Conservation (phyloP, 1,139 yeast species). For the Pichia sp. region DNA sequence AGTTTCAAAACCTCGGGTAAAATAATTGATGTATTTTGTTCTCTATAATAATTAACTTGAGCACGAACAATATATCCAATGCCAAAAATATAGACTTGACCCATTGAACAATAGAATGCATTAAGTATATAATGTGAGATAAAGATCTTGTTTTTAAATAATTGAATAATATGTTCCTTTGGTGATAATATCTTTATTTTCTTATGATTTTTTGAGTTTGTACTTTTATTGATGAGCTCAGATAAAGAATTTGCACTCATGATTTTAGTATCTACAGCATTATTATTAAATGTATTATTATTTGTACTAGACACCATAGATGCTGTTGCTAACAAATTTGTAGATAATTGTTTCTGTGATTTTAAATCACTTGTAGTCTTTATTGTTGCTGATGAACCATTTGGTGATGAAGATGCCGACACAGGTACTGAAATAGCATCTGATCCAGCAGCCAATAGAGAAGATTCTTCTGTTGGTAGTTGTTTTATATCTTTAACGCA, state of each 20-base stretch:
- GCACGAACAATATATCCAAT: slow-evolving; percentile 70
- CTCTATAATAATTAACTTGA: slow-evolving; percentile 27
- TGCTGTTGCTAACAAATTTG: not conserved
- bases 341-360: not conserved
- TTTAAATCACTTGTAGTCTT: slow-evolving; percentile 1
- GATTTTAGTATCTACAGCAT: not conserved
- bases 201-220: not conserved
- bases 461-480: slow-evolving; percentile 7
- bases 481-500: not conserved
- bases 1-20: slow-evolving; percentile 19
- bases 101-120: slow-evolving; percentile 63
- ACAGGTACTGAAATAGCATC: not conserved
- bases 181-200: slow-evolving; percentile 13
- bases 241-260: not conserved
- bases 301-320: not conserved
- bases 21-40: slow-evolving; percentile 22
- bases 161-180: slow-evolving; percentile 20
- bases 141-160: slow-evolving; percentile 31
- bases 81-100: slow-evolving; percentile 72
- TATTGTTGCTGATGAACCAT: not conserved
- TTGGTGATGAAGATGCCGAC: slow-evolving; percentile 3
- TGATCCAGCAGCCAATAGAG: not conserved
- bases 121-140: slow-evolving; percentile 47
- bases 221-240: not conserved
- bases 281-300: not conserved